Percentiles rank a stretch among this genome's conserved stretches.
Conservation (phyloP, 2,329 filamentous ascomycete species). For the Bretziella fagacearum region DNA sequence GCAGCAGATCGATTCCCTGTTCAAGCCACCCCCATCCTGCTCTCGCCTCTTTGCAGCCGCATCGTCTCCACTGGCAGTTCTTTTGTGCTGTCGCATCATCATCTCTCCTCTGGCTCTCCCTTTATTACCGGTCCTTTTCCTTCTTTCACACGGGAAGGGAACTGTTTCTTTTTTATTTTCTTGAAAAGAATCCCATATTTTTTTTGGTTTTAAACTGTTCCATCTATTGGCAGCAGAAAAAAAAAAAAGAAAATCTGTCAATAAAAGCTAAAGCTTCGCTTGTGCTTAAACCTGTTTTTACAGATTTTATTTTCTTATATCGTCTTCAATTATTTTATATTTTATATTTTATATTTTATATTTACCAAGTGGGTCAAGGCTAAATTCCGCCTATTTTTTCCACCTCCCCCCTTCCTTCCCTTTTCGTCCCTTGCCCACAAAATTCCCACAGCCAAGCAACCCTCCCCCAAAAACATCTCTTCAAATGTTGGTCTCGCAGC, state of each 20-base stretch:
- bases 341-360: background rate
- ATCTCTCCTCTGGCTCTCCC: background rate
- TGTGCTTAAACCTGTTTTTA: background rate
- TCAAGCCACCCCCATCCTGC: background rate
- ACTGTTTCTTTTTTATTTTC: background rate
- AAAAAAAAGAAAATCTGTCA: no score
- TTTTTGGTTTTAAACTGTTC: background rate
- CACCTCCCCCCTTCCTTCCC: background rate
- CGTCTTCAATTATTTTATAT: background rate
- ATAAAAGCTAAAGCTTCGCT: background rate
- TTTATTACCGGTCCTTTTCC: background rate
- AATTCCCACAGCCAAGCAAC: constrained; percentile 2
- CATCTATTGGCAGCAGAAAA: no score
- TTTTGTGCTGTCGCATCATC: background rate
- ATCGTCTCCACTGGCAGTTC: background rate
- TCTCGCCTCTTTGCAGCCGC: background rate
- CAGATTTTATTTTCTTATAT: background rate
- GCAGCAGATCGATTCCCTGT: background rate
- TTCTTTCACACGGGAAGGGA: no score
- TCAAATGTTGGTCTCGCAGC: constrained; percentile 13
- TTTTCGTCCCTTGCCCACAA: constrained; percentile 3
- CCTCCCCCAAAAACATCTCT: background rate
- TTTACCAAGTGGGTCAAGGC: background rate
- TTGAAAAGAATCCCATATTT: background rate
- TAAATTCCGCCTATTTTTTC: constrained; percentile 2